Base-by-base conservation (phyloP, 345 rosid species). In the Draba incana region DNA sequence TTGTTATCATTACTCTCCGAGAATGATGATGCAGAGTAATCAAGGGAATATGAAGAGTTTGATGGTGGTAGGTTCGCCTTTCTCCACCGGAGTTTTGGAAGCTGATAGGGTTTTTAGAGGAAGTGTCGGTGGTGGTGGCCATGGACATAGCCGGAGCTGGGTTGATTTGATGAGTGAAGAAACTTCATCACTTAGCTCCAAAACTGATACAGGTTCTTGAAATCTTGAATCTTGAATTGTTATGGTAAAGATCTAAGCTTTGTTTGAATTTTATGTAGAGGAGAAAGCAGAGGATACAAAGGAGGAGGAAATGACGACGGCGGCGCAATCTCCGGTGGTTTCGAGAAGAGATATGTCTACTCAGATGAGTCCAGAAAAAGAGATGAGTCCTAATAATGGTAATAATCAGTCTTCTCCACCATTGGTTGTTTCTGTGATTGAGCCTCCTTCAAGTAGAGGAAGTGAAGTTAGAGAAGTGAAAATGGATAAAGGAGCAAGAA, bases 301-400 rank as follows among this genome's bases (percentile, higher is more conserved):
- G 56, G 85, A 70, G 37, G 50, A 4, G 85, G 85, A 79, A 68
- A 78, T 49, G 48, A 53, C 8, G 20, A 64, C 72, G 33, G 77
- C 68, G 25, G 37, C 13, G 13, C 84, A 80, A 13, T 70, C 80
- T 68, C 88, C 79, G 3, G 84, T 60, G 16, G 69, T 81, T 50
- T 86, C 90, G 8, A 69, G 88, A 70, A 84, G 95, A 74, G 99
- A 94, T 74, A 91, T 85, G 86, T 89, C 97, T 7, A 91, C 99
- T 6, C 97, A 94, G 73, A 94, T 91, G 97, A 94, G 97, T 53
- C 84, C 89, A 3, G 85, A 80, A 3, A 84, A 80, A 3, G 78
- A 75, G 39, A 77, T 80, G 57, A 66, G 60, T 56, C 74, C 71
- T 73, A 58, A 67, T 64, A n/a, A 13, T 62, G 10, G 54, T 23